Evolutionary conservation across 805 yeast species (phyloP).

Genomic region (Candida krabiensis): DNA sequence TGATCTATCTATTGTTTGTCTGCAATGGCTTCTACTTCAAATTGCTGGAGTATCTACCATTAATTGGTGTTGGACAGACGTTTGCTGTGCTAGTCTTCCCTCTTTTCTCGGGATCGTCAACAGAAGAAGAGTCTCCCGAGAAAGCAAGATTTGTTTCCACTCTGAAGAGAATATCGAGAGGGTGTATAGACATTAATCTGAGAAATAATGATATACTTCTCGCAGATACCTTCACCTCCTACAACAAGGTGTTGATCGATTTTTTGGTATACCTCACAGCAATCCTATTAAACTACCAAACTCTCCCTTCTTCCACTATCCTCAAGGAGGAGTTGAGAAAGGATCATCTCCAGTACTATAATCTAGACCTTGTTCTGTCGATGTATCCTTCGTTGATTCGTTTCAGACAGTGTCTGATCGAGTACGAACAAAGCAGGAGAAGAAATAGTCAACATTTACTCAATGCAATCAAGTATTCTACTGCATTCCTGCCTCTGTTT

Average conservation of each 20-base stretch:
- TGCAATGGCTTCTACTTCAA: conserved; percentile 25
- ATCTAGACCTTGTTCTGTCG: conserved; percentile 31
- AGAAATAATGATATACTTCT: conserved; percentile 79
- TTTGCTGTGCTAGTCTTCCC: conserved; percentile 38
- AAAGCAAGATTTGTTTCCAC: conserved; percentile 50
- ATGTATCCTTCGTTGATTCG: conserved; percentile 71
- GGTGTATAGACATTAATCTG: conserved; percentile 57
- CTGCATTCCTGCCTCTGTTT: conserved; percentile 57
- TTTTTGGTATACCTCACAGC: conserved; percentile 56
- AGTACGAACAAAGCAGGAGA: conserved; percentile 49
- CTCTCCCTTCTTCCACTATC: conserved; percentile 29
- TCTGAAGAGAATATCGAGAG: conserved; percentile 51
- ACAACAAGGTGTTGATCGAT: conserved; percentile 74
- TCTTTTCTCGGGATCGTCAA: conserved; percentile 20
- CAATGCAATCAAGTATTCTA: conserved; percentile 74
- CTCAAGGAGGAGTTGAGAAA: conserved; percentile 28
- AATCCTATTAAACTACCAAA: conserved; percentile 36
- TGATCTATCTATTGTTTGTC: conserved; percentile 28
- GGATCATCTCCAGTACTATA: conserved; percentile 28
- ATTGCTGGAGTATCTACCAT: conserved; percentile 37
- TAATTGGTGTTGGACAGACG: conserved; percentile 36
- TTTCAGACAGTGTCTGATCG: conserved; percentile 77
- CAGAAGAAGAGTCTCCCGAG: conserved; percentile 24
- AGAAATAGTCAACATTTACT: conserved; percentile 55
- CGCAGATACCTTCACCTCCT: conserved; percentile 84